Evolutionary conservation across 129 eudicot species (phyloP).

Genomic region (Helianthus annuus): DNA sequence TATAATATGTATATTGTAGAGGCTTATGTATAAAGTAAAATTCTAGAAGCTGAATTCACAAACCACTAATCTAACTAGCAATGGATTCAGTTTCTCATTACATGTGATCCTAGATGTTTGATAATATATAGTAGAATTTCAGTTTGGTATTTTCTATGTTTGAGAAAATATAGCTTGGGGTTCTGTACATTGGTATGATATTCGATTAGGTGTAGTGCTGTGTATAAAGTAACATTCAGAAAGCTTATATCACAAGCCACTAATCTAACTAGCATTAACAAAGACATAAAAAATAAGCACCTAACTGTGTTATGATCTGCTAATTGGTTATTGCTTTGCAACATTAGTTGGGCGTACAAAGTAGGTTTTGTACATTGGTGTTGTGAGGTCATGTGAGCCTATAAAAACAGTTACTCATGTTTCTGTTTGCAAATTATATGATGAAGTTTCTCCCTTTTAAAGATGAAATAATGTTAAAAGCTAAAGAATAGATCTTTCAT

Average conservation of each 20-base stretch:
- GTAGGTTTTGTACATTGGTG: not conserved
- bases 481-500: not conserved
- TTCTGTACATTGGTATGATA: not conserved
- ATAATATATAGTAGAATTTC: not conserved
- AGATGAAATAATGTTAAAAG: not conserved
- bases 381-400: not conserved
- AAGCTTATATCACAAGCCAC: no score
- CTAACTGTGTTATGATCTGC: no score
- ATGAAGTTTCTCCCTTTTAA: not conserved
- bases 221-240: not conserved
- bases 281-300: no score
- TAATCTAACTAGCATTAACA: no score
- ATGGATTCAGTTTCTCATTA: not conserved
- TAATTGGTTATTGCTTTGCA: no score
- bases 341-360: no score
- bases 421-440: not conserved
- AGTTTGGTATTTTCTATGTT: not conserved
- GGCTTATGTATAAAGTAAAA: no score
- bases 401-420: not conserved
- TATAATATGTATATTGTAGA: no score
- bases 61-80: not conserved
- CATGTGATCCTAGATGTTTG: not conserved
- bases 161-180: not conserved
- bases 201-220: not conserved
- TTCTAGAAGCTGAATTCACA: no score